phyloP scores from a whole-genome alignment of 2,329 filamentous ascomycete genomes.

The Simplicillium sp. region DNA sequence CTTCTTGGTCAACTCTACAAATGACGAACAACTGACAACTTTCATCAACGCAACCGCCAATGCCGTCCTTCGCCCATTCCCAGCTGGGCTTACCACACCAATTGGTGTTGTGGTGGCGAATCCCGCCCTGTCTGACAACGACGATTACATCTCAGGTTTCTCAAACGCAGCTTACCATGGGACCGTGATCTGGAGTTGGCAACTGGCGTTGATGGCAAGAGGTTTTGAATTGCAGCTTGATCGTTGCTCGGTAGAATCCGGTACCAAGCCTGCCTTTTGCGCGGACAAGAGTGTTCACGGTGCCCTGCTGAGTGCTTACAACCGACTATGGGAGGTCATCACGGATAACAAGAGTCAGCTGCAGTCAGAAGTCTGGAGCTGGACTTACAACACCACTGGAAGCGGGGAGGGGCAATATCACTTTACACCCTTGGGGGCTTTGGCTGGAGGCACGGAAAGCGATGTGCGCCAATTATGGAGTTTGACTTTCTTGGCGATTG shows the following conservation, averaged over 20 bases:
- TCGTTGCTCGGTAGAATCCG: constrained; percentile 29
- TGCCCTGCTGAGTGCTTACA: constrained; percentile 40
- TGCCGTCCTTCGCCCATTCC: constrained; percentile 47
- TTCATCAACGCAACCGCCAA: constrained; percentile 49
- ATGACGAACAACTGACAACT: constrained; percentile 42
- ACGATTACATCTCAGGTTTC: constrained; percentile 38
- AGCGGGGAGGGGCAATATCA: constrained; percentile 29
- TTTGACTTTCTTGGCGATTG: constrained; percentile 46
- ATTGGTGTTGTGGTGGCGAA: constrained; percentile 52
- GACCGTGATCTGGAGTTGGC: constrained; percentile 57
- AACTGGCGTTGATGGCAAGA: constrained; percentile 53
- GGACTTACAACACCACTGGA: constrained; percentile 32
- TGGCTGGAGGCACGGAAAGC: constrained; percentile 35
- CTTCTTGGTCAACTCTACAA: constrained; percentile 51
- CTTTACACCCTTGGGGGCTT: constrained; percentile 38
- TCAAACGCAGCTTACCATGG: constrained; percentile 50
- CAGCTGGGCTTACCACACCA: constrained; percentile 45
- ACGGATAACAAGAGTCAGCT: constrained; percentile 41
- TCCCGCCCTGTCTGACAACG: constrained; percentile 42
- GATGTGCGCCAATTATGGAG: constrained; percentile 50
- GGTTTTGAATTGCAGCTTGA: constrained; percentile 48
- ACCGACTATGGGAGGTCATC: constrained; percentile 50
- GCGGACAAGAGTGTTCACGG: constrained; percentile 26
- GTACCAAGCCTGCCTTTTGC: constrained; percentile 38
- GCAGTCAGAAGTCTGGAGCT: constrained; percentile 53